Evolutionary conservation across 176 grass and related monocot species (phyloP).

Genomic region (Oropetium thomaeum): DNA sequence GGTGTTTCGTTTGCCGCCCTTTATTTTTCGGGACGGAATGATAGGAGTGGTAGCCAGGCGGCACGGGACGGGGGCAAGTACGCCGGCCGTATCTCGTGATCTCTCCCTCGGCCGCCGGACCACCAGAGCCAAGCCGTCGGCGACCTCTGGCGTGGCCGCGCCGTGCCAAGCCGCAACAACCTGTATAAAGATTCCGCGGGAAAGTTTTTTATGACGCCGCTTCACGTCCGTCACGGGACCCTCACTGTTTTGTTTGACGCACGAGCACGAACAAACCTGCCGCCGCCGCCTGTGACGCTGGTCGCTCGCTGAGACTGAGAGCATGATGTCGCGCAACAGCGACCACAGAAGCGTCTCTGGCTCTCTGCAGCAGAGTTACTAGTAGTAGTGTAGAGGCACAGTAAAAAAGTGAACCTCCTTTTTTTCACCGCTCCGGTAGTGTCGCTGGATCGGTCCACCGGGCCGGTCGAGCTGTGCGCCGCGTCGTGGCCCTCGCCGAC

Average conservation of each 20-base stretch:
- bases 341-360: neutral
- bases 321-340: too few species aligned
- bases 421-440: neutral
- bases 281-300: too few species aligned
- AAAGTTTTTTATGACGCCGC: neutral
- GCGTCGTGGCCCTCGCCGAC: too few species aligned
- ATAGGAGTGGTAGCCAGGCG: too few species aligned
- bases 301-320: too few species aligned
- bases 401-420: neutral
- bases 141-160: neutral
- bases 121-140: neutral
- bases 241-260: neutral
- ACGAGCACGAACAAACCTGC: neutral
- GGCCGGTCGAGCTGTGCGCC: too few species aligned
- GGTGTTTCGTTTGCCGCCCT: neutral
- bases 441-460: constrained; percentile 5
- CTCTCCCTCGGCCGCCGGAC: neutral
- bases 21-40: neutral
- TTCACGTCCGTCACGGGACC: neutral
- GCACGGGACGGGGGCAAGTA: neutral
- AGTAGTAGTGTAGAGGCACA: too few species aligned
- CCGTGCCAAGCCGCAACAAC: neutral
- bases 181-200: neutral
- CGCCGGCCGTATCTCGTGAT: neutral
- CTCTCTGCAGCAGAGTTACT: neutral